phyloP scores from a whole-genome alignment of 139 green algal genomes.

The Desmodesmus armatus region DNA sequence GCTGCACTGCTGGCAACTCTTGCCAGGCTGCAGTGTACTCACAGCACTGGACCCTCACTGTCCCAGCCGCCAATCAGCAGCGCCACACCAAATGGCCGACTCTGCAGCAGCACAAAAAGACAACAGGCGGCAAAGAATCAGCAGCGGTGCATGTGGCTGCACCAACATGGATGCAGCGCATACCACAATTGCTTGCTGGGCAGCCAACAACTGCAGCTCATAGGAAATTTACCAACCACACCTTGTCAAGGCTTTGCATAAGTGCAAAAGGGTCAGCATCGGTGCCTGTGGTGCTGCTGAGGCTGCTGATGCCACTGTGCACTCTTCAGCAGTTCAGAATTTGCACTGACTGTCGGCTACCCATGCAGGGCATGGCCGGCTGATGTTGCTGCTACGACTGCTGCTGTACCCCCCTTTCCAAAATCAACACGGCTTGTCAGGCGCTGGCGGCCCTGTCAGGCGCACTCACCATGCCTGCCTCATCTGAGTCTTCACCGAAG shows the following conservation, averaged over 20 bases:
- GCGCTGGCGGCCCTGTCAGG: no score
- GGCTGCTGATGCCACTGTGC: not conserved
- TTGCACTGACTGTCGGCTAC: no score
- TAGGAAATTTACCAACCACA: not conserved
- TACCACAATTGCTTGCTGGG: not conserved
- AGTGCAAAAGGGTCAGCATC: not conserved
- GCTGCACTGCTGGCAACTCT: not conserved
- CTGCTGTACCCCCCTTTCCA: no score
- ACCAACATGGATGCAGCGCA: not conserved
- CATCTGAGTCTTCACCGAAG: slow-evolving; percentile 97
- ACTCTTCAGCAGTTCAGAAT: no score
- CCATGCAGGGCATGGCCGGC: no score
- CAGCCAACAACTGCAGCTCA: not conserved
- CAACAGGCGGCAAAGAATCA: not conserved
- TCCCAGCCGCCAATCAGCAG: slow-evolving; percentile 97
- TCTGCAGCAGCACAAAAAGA: slow-evolving; percentile 79
- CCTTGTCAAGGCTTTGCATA: no score
- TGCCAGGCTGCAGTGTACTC: slow-evolving; percentile 46
- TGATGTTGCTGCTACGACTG: not conserved
- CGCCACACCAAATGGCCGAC: slow-evolving; percentile 97
- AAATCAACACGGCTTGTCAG: not conserved
- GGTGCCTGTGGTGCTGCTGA: not conserved
- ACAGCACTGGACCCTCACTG: slow-evolving; percentile 83
- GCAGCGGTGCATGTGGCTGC: not conserved
- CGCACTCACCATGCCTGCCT: slow-evolving; percentile 78